Evolutionary conservation across 306 rosid species (phyloP).

Genomic region (Acacia melanoxylon): DNA sequence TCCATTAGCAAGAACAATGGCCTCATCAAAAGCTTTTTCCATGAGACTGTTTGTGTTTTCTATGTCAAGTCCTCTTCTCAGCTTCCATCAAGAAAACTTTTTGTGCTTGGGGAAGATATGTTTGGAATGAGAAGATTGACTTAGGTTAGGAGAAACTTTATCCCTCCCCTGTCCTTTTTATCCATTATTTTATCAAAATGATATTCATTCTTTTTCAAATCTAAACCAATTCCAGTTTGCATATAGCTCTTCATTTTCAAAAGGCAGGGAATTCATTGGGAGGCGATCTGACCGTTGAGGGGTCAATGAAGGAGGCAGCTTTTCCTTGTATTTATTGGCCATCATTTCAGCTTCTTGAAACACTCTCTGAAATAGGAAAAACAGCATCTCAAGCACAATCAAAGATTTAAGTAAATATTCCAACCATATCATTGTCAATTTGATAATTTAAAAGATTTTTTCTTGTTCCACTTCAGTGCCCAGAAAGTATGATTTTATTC

Average conservation of each 20-base stretch:
- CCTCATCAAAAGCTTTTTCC: conserved; percentile 5
- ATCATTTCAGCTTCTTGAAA: conserved; percentile 72
- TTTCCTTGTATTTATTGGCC: conserved; percentile 78
- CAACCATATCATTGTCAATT: background rate
- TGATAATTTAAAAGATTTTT: background rate
- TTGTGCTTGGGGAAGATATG: background rate
- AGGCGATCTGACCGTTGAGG: conserved; percentile 34
- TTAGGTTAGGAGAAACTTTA: background rate
- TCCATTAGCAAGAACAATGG: conserved; percentile 8
- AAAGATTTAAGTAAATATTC: conserved; percentile 10
- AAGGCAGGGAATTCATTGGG: conserved; percentile 40
- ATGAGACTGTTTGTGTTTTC: conserved; percentile 16
- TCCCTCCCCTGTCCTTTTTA: background rate
- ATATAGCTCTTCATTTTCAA: conserved; percentile 68
- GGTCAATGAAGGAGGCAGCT: conserved; percentile 44
- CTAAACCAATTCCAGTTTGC: conserved; percentile 94
- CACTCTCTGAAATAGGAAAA: conserved; percentile 50
- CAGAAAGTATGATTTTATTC: background rate
- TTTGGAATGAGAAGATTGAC: background rate
- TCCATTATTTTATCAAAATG: background rate
- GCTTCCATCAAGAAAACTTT: conserved; percentile 1
- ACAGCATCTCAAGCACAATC: conserved; percentile 15
- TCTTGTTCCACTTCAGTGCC: background rate
- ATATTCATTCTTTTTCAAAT: conserved; percentile 52
- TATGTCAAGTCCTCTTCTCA: conserved; percentile 26